A percentile compares a stretch with the other conserved stretches of the same genome.
Evolutionary conservation across 2,329 filamentous ascomycete genomes (phyloP).

Genomic region (Tothia fuscella): DNA sequence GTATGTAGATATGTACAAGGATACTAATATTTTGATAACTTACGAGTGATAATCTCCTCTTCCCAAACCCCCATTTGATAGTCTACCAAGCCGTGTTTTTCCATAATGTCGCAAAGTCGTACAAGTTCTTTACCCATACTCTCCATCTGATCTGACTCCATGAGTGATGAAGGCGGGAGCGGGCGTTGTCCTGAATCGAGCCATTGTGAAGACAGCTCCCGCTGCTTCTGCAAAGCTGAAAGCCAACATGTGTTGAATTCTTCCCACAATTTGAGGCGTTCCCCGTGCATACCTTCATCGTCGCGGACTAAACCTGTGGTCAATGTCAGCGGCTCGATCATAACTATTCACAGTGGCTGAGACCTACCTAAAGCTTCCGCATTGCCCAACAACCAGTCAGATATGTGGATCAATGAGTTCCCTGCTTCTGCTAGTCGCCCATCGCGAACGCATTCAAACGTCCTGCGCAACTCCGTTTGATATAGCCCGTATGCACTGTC

Average conservation of each 20-base stretch:
- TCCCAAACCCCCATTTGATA: constrained; percentile 97
- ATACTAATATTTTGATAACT: constrained; percentile 25
- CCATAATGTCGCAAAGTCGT: constrained; percentile 71
- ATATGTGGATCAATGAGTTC: constrained; percentile 46
- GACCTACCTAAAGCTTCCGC: constrained; percentile 53
- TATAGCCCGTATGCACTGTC: constrained; percentile 59
- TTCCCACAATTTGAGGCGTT: constrained; percentile 77
- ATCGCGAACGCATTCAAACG: constrained; percentile 60
- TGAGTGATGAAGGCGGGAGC: constrained; percentile 48
- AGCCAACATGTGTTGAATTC: constrained; percentile 94
- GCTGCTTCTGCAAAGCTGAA: constrained; percentile 69
- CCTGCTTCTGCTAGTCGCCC: constrained; percentile 49
- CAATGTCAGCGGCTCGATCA: constrained; percentile 25
- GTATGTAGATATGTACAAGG: background rate
- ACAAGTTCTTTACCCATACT: constrained; percentile 75
- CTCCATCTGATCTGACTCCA: constrained; percentile 58
- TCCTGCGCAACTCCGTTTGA: constrained; percentile 43
- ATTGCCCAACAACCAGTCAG: constrained; percentile 55
- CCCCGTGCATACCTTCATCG: constrained; percentile 60
- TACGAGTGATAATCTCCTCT: constrained; percentile 77
- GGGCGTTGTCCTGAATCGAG: constrained; percentile 47
- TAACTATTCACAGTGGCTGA: background rate
- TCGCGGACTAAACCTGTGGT: constrained; percentile 68
- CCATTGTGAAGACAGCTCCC: constrained; percentile 53
- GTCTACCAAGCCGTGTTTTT: constrained; percentile 87